Percentiles rank a stretch among this genome's conserved stretches.
These are phyloP conservation scores for Fomitopsis betulina DNA, from an alignment of 1,284 basidiomycete species.

Conservation along the genomic window DNA sequence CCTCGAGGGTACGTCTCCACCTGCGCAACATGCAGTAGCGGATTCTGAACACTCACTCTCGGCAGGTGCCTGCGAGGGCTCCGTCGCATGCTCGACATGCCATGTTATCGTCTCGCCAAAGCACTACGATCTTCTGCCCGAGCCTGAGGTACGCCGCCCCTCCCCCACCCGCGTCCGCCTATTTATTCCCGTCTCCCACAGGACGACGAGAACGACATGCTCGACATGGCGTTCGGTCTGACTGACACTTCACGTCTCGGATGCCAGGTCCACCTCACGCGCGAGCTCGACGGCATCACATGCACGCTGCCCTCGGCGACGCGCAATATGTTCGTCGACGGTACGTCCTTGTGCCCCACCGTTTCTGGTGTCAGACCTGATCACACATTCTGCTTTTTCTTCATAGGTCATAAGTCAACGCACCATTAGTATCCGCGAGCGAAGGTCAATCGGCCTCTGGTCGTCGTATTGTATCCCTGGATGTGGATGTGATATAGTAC, in stretches of 20 bases:
- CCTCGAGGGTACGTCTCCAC: slow-evolving; percentile 73
- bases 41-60: background rate
- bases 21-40: background rate
- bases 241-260: slow-evolving; percentile 88
- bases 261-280: slow-evolving; percentile 83
- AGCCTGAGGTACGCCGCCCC: slow-evolving; percentile 55
- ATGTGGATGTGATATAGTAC: no score
- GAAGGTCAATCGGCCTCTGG: no score
- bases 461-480: background rate
- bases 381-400: no score
- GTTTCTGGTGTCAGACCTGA: background rate
- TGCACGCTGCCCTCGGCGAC: slow-evolving; percentile 91
- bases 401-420: slow-evolving; percentile 40
- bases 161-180: background rate
- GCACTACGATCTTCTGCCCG: slow-evolving; percentile 81
- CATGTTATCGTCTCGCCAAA: slow-evolving; percentile 88
- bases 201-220: slow-evolving; percentile 98
- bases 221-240: slow-evolving; percentile 96
- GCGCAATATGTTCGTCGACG: slow-evolving; percentile 96
- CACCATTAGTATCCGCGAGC: slow-evolving; percentile 31
- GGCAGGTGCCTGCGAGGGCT: slow-evolving; percentile 92
- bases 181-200: slow-evolving; percentile 4
- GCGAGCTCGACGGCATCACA: slow-evolving; percentile 82
- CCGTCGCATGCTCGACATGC: slow-evolving; percentile 96
- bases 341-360: slow-evolving; percentile 36